A percentile compares a stretch with the other conserved stretches of the same genome.
phyloP scores from a whole-genome alignment of 2,329 filamentous ascomycete genomes.

The Aureobasidium sp. region DNA sequence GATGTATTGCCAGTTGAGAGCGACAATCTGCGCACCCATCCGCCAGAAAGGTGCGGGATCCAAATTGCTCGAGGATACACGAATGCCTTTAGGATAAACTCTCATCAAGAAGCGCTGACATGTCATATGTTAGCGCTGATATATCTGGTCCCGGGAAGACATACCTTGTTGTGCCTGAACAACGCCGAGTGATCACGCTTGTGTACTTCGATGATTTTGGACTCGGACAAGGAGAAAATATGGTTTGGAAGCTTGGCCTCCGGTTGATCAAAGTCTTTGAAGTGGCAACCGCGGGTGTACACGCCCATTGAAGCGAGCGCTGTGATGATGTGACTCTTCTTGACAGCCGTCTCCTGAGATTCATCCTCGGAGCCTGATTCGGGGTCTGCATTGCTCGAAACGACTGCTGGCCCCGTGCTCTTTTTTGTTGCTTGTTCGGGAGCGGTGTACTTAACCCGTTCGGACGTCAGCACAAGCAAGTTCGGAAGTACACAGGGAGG shows the following conservation, averaged over 20 bases:
- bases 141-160: not conserved
- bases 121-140: not conserved
- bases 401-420: not conserved
- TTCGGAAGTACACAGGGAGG: too few relatives aligned
- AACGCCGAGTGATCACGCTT: constrained; percentile 47
- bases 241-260: constrained; percentile 49
- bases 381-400: constrained; percentile 7
- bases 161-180: constrained; percentile 62
- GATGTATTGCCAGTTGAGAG: constrained; percentile 86
- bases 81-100: constrained; percentile 74
- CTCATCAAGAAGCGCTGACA: constrained; percentile 54
- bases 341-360: constrained; percentile 29
- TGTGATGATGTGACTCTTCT: constrained; percentile 55
- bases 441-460: constrained; percentile 34
- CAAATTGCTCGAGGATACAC: constrained; percentile 76
- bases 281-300: constrained; percentile 81
- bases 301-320: constrained; percentile 66
- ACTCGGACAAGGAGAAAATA: constrained; percentile 56
- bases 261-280: constrained; percentile 60
- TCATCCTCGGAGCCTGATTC: constrained; percentile 32
- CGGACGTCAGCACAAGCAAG: too few relatives aligned
- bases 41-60: constrained; percentile 82
- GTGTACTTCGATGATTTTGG: constrained; percentile 57
- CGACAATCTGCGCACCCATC: constrained; percentile 81
- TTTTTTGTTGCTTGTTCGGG: constrained; percentile 22